Percentiles rank a stretch among this genome's conserved stretches.
Conservation (phyloP, 2,329 filamentous ascomycete species). For the Exserohilum turcica region DNA sequence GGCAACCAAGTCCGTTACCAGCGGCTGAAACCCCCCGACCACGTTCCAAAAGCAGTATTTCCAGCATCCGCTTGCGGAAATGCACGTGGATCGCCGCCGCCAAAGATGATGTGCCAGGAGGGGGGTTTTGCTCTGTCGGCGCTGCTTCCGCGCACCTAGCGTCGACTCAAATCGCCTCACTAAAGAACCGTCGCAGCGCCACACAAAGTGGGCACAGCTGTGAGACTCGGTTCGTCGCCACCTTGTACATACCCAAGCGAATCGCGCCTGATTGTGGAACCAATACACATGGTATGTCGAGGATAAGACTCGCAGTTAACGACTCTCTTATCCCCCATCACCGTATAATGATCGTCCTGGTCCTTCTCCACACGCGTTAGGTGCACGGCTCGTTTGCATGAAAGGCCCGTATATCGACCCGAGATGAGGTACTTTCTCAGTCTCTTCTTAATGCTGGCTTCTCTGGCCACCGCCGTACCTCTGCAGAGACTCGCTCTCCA, state of each 20-base stretch:
- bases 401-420: not conserved
- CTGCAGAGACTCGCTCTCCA: not conserved
- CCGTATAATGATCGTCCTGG: not conserved
- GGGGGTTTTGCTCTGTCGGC: not conserved
- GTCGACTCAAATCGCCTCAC: constrained; percentile 3
- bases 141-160: not conserved
- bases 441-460: constrained; percentile 1
- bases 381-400: not conserved
- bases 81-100: not conserved
- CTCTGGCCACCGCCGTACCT: not conserved
- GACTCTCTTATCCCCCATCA: constrained; percentile 1
- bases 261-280: constrained; percentile 1
- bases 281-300: not conserved
- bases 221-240: not conserved
- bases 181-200: constrained; percentile 4
- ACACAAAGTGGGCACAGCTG: not conserved
- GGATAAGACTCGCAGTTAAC: constrained; percentile 5
- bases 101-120: not conserved
- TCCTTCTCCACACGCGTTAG: not conserved
- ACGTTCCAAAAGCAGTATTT: too few relatives aligned
- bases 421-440: not conserved
- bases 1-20: not conserved
- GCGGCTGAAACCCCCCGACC: too few relatives aligned
- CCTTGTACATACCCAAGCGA: constrained; percentile 2
- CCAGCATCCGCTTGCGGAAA: not conserved